Conservation (phyloP, 1,284 basidiomycete species). For the Papiliotrema laurentii region DNA sequence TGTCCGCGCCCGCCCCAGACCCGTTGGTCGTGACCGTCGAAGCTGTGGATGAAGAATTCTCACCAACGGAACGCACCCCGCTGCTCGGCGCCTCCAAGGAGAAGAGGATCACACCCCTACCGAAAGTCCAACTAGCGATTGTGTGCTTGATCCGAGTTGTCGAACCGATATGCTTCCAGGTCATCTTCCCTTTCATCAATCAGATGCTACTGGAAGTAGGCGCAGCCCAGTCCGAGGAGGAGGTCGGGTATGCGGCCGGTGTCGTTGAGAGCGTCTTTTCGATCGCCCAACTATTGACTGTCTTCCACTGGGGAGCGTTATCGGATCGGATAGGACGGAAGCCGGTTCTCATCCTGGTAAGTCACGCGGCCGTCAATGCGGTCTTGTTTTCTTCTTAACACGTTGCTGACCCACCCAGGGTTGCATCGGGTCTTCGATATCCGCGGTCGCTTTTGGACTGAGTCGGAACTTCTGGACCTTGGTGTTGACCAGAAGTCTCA, state of each 20-base stretch:
- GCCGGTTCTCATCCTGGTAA: conserved; percentile 33
- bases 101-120: conserved; percentile 24
- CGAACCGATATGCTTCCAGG: conserved; percentile 35
- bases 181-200: conserved; percentile 29
- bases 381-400: conserved; percentile 2
- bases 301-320: conserved; percentile 36
- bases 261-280: conserved; percentile 34
- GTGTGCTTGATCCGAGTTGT: conserved; percentile 34
- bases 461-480: conserved; percentile 25
- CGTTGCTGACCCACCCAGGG: conserved; percentile 13
- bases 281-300: conserved; percentile 32
- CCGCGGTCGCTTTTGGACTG: conserved; percentile 32
- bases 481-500: conserved; percentile 26
- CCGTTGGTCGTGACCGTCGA: not conserved
- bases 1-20: conserved; percentile 1
- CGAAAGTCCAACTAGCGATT: conserved; percentile 29
- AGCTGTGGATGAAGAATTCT: not conserved
- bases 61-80: conserved; percentile 1
- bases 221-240: conserved; percentile 25
- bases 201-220: conserved; percentile 38
- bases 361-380: conserved; percentile 4
- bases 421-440: conserved; percentile 26
- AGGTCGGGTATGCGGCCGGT: conserved; percentile 35
- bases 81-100: not conserved
- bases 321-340: conserved; percentile 35